A percentile compares a stretch with the other conserved stretches of the same genome.
Conservation (phyloP, 2,329 filamentous ascomycete genomes). For the Taxawa tesnikishii region DNA sequence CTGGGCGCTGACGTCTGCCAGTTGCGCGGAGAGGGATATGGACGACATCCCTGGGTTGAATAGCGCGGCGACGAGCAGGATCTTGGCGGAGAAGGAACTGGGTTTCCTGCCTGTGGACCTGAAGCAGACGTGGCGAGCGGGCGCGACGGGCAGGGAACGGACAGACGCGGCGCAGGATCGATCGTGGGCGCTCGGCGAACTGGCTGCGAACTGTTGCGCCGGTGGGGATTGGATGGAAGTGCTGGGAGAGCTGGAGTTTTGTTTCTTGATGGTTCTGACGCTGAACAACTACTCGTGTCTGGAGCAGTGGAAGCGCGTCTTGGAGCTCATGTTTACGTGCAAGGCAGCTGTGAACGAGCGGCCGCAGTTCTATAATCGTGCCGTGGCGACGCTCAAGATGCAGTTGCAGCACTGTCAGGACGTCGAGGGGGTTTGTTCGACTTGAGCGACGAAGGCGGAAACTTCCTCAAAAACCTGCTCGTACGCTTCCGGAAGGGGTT, state of each 20-base stretch:
- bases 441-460: constrained; percentile 40
- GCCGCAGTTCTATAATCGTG: constrained; percentile 38
- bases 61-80: constrained; percentile 15
- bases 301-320: constrained; percentile 52
- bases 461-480: constrained; percentile 40
- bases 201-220: constrained; percentile 25
- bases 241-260: constrained; percentile 50
- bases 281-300: constrained; percentile 55
- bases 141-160: constrained; percentile 48
- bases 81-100: constrained; percentile 33
- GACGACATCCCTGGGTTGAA: constrained; percentile 51
- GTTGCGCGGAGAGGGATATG: constrained; percentile 41
- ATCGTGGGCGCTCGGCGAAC: constrained; percentile 46
- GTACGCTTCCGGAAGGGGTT: constrained; percentile 39
- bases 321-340: constrained; percentile 46
- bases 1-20: constrained; percentile 47
- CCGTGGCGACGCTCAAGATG: constrained; percentile 35
- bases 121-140: constrained; percentile 49
- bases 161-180: constrained; percentile 51
- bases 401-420: constrained; percentile 46
- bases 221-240: constrained; percentile 18
- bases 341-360: constrained; percentile 35
- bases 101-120: constrained; percentile 46
- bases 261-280: constrained; percentile 50
- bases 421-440: constrained; percentile 52